phyloP scores from a whole-genome alignment of 495 filamentous ascomycete species.

The Podospora didyma region DNA sequence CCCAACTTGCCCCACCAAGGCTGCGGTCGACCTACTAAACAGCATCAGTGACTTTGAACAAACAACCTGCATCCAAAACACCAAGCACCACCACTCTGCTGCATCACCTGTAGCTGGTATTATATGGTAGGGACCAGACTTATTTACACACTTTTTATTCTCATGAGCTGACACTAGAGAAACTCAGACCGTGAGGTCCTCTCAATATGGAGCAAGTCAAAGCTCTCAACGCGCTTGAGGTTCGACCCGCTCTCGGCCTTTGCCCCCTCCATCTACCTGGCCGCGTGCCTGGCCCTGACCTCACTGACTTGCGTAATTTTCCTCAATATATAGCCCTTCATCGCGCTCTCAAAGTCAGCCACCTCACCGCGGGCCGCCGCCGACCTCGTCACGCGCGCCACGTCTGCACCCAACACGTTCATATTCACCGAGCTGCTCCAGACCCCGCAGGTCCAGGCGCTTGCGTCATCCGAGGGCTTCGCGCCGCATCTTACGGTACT shows the following conservation, averaged over 20 bases:
- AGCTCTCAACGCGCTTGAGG: slow-evolving; percentile 76
- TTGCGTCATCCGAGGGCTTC: slow-evolving; percentile 48
- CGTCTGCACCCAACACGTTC: slow-evolving; percentile 80
- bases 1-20: slow-evolving; percentile 8
- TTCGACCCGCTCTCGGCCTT: slow-evolving; percentile 18
- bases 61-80: background rate
- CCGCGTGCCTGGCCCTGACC: too few relatives aligned
- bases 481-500: slow-evolving; percentile 64
- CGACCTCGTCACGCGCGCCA: slow-evolving; percentile 84
- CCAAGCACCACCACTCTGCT: background rate
- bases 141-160: too few relatives aligned
- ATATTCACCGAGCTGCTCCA: slow-evolving; percentile 93
- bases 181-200: background rate
- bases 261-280: background rate
- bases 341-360: slow-evolving; percentile 81
- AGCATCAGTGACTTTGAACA: background rate
- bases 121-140: background rate
- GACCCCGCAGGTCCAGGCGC: slow-evolving; percentile 72
- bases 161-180: too few relatives aligned
- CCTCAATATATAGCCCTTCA: slow-evolving; percentile 61
- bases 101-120: background rate
- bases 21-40: background rate
- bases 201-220: slow-evolving; percentile 75
- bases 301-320: background rate
- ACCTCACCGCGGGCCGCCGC: slow-evolving; percentile 77